Evolutionary conservation across 1,139 yeast genomes (phyloP), one percentile per base, ranked within the genome.

Genomic region (Zhuliangozyma blackwelliae): DNA sequence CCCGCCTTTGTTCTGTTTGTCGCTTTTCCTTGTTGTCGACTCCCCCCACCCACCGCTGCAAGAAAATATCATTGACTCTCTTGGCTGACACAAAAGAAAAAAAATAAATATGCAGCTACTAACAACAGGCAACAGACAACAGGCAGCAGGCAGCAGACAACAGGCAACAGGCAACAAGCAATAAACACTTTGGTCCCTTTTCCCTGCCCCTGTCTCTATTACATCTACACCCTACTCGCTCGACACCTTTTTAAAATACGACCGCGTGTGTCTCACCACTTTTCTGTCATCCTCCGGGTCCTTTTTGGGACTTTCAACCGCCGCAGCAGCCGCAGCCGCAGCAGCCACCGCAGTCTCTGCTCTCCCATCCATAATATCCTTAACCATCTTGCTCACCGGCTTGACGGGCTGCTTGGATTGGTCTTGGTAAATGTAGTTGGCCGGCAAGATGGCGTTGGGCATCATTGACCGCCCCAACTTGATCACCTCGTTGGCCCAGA

Each of bases 401-500:
- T 41, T 40, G 29, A 36, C 43, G 22, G 40, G 40, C 8, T 38
- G 29, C 25, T 45, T 46, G 3, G 53, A 52, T 39, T 49, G 55
- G 37, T 59, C 56, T 37, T 56, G 60, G 43, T 69, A 69, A 23
- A 69, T 54, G 46, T 65, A 64, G 37, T 60, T 64, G 13, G 63
- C 53, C 1, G 75, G 71, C 32, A 70, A 54, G 9, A 70, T 64
- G 10, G 75, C 68, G 47, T 70, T 69, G 21, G 89, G 89, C 68
- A 84, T 74, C 78, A 83, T 75, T 2, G 82, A 60, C 44, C 90
- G 64, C 1, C 90, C 90, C 40, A 82, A 57, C 46, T 71, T 70
- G 35, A 82, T 79, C 7, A 79, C 88, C 45, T 79, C 83, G 47
- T 77, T 79, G 5, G 85, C 80, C 89, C 89, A 82, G 12, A 71